Base-by-base conservation (phyloP, 1,284 basidiomycete species). In the Peniophora sp. region DNA sequence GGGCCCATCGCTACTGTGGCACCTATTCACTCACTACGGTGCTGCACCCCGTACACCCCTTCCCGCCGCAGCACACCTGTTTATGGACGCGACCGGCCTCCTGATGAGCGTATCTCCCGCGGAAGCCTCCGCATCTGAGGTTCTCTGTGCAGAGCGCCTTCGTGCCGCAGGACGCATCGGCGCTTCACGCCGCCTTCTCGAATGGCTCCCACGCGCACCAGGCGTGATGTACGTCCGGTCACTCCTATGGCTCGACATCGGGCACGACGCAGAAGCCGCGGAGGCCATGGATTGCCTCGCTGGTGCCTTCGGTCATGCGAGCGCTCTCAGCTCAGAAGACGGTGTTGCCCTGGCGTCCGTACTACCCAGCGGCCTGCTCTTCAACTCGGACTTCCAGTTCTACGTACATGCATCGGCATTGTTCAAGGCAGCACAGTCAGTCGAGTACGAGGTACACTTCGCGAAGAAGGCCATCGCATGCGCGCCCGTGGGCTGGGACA, bases 381-480 rank as follows among this genome's bases (percentile, higher is more conserved):
- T 81, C 51, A 74, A 79, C 51, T 81, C 81, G 3, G 73, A 82
- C 51, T 83, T 83, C 58, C 73, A 75, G 3, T 96, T 89, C 69
- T 94, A 92, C 68, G 66, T 83, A 34, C 88, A 92, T 64, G 75
- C 80, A 43, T 78, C 85, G n/a, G 69, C 75, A 22, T 68, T 93
- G 12, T 93, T 92, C 70, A 85, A 83, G 60, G 69, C 75, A 44
- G 72, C 71, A 41, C 69, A 68, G 24, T 68, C 78, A 52, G 74
- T 82, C 17, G 70, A 70, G 24, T 74, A 88, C 39, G 85, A 92
- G 55, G 79, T 88, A 32, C 66, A 68, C 22, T 96, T 95, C 62
- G 80, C 87, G 48, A 79, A 85, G 56, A 71, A 87, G 27, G 90
- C 92, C 3, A 73, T 95, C 50, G 81, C 85, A n/a, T 75, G 76